A percentile compares a stretch with the other conserved stretches of the same genome.
These are phyloP conservation scores for Panicum miliaceum DNA, from an alignment of 176 grass and related monocot species.

Conservation along the genomic window DNA sequence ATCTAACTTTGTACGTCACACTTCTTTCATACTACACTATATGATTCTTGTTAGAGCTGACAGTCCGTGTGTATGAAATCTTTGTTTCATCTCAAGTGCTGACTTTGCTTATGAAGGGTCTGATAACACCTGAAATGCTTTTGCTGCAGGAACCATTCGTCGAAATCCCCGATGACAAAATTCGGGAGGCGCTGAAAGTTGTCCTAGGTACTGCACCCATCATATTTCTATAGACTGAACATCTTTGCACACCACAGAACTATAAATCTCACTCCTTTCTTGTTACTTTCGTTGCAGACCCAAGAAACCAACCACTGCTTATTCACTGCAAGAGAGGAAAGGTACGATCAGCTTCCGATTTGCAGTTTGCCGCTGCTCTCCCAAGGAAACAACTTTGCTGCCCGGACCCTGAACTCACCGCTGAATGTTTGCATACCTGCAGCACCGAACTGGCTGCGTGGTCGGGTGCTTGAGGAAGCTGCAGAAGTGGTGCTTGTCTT, in stretches of 20 bases:
- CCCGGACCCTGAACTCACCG: not conserved
- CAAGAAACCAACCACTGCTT: conserved; percentile 73
- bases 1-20: not conserved
- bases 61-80: not conserved
- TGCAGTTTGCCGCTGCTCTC: not conserved
- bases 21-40: not conserved
- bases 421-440: conserved; percentile 33
- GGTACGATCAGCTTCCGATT: conserved; percentile 32
- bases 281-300: conserved; percentile 52
- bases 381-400: not conserved
- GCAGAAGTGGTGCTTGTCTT: conserved; percentile 74
- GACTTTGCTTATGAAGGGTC: not conserved
- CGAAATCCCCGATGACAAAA: conserved; percentile 67
- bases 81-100: not conserved
- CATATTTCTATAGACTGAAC: not conserved
- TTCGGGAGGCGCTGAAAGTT: conserved; percentile 74
- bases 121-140: conserved; percentile 23
- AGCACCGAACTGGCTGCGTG: conserved; percentile 85
- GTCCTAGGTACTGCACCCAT: conserved; percentile 62
- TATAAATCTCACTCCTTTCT: conserved; percentile 23
- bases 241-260: conserved; percentile 25
- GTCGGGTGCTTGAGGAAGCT: conserved; percentile 82
- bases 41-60: not conserved
- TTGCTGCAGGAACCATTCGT: conserved; percentile 66
- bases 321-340: conserved; percentile 90